Evolutionary conservation across 805 yeast genomes (phyloP).

Genomic region (Candida coquimbonensis): DNA sequence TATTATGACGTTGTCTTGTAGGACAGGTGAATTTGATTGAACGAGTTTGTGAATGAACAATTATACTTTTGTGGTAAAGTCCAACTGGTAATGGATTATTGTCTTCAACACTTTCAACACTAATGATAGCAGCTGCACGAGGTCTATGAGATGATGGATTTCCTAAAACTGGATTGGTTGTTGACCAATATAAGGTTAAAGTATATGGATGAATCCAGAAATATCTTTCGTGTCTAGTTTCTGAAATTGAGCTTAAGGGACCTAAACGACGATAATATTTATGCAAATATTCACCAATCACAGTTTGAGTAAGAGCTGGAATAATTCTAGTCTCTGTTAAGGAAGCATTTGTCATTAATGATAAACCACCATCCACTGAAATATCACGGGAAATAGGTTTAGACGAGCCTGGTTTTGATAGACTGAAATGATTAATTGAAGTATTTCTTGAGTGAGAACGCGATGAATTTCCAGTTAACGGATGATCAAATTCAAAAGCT

Average conservation of each 20-base stretch:
- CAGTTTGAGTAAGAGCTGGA: conserved; percentile 85
- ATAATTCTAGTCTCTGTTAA: conserved; percentile 65
- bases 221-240: conserved; percentile 80
- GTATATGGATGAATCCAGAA: conserved; percentile 98
- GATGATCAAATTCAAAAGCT: conserved; percentile 20
- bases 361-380: conserved; percentile 30
- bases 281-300: conserved; percentile 84
- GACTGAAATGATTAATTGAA: conserved; percentile 1
- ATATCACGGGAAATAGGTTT: conserved; percentile 11
- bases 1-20: conserved; percentile 78
- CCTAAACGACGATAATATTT: conserved; percentile 79
- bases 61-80: conserved; percentile 73
- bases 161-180: conserved; percentile 65
- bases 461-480: conserved; percentile 10
- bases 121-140: conserved; percentile 70
- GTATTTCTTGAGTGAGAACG: conserved; percentile 14
- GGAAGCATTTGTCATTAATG: conserved; percentile 51
- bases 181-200: conserved; percentile 84
- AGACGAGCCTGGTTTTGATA: conserved; percentile 13
- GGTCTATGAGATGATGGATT: conserved; percentile 63
- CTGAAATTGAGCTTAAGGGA: conserved; percentile 63
- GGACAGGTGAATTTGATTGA: conserved; percentile 79
- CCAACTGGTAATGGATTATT: conserved; percentile 88
- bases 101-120: conserved; percentile 77
- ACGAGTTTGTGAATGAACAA: conserved; percentile 58